Evolutionary conservation across 257 asterid genomes (phyloP).

Genomic region (Henckelia pumila): DNA sequence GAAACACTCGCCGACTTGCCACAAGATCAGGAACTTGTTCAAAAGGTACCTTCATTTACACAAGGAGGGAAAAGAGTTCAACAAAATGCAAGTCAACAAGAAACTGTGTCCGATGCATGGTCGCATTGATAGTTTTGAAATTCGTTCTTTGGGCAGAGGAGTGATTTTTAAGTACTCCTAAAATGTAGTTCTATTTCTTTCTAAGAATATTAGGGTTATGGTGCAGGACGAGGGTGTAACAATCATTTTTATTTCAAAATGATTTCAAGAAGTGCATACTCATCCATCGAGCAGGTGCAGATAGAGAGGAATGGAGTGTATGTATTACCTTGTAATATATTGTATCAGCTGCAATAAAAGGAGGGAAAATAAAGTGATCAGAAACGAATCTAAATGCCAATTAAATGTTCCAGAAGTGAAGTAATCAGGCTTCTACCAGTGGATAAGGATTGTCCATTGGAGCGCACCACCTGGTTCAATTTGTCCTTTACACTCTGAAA

Average conservation of each 20-base stretch:
- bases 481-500: slow-evolving; percentile 78
- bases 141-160: not conserved
- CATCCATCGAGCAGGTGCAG: slow-evolving; percentile 11
- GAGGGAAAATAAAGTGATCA: slow-evolving; percentile 5
- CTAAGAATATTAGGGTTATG: not conserved
- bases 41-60: slow-evolving; percentile 75
- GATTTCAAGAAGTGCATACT: slow-evolving; percentile 16
- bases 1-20: slow-evolving; percentile 71
- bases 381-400: slow-evolving; percentile 6
- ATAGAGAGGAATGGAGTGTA: slow-evolving; percentile 23
- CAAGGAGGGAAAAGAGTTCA: slow-evolving; percentile 15
- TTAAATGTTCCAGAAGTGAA: slow-evolving; percentile 1
- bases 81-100: slow-evolving; percentile 21
- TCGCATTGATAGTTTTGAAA: slow-evolving; percentile 6
- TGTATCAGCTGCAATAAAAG: slow-evolving; percentile 58
- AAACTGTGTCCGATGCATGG: slow-evolving; percentile 13
- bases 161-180: slow-evolving; percentile 1
- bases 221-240: slow-evolving; percentile 1
- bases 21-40: slow-evolving; percentile 97
- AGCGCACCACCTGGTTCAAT: slow-evolving; percentile 71
- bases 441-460: slow-evolving; percentile 47
- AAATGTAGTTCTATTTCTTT: not conserved
- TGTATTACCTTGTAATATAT: slow-evolving; percentile 73
- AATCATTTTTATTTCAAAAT: not conserved
- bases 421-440: slow-evolving; percentile 40